Conservation (phyloP, 805 yeast species). For the Wickerhamomyces rabaulensis region DNA sequence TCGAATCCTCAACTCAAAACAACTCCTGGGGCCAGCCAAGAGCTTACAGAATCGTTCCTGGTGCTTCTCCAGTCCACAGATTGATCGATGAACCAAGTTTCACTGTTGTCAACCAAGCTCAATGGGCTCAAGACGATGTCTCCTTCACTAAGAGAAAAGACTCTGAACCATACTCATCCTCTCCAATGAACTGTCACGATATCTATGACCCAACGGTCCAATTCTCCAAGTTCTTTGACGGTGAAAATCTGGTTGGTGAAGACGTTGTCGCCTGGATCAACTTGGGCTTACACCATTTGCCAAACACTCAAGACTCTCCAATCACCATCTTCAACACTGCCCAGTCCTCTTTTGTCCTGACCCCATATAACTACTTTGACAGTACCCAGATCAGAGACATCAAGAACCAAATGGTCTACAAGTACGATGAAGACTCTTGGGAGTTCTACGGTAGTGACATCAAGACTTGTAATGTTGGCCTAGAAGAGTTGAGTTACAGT, state of each 20-base stretch:
- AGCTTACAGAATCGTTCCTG: constrained; percentile 23
- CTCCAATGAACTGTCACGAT: constrained; percentile 20
- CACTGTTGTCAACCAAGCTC: constrained; percentile 20
- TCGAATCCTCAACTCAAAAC: constrained; percentile 20
- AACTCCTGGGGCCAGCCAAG: constrained; percentile 26
- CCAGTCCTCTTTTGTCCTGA: too few relatives aligned
- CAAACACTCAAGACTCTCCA: too few relatives aligned
- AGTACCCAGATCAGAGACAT: constrained; percentile 20
- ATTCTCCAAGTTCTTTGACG: constrained; percentile 21
- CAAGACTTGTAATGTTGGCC: constrained; percentile 13
- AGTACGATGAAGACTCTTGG: constrained; percentile 19
- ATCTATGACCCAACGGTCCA: constrained; percentile 20
- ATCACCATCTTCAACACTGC: too few relatives aligned
- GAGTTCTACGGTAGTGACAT: constrained; percentile 20
- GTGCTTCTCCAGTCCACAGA: constrained; percentile 18
- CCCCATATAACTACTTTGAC: constrained; percentile 26
- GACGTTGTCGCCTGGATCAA: too few relatives aligned
- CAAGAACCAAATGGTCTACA: constrained; percentile 17
- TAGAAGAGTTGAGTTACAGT: constrained; percentile 13
- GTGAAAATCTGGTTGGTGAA: constrained; percentile 21
- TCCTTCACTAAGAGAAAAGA: constrained; percentile 22
- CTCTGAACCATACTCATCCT: constrained; percentile 21
- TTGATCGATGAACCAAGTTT: too few relatives aligned
- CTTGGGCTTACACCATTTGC: too few relatives aligned
- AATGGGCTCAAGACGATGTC: constrained; percentile 22